Evolutionary conservation across 2,329 filamentous ascomycete genomes (phyloP), one percentile per base, ranked within the genome.

Genomic region (Aspergillus terreus): DNA sequence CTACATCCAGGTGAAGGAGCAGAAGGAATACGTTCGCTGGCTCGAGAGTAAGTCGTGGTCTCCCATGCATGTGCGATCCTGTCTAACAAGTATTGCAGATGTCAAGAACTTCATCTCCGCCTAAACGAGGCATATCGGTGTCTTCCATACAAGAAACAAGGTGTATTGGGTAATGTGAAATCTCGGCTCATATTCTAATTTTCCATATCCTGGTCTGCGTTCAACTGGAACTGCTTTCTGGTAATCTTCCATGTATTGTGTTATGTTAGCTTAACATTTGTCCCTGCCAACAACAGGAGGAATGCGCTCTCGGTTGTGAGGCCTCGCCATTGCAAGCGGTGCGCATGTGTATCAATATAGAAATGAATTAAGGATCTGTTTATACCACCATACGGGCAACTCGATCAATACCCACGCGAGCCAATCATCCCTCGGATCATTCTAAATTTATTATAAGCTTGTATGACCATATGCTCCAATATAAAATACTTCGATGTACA

Each of bases 1-100:
- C 72, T 99, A 96, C 77, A 92, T 97, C 67, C 91, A 97, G 70
- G 84, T 88, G 76, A 99, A 99, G 86, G 94, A 99, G 83, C 92
- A 97, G 83, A 88, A 85, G 76, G 94, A 99, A 81, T 99, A 99
- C 74, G 78, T 95, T 56, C 78, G 82, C 60, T 99, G 95, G 94
- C 78, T 99, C 72, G 82, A 85, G 72, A 84, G 81, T 82, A 72
- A 72, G 79, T 65, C 7, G 7, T 49, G 27, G 50, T 17, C 11
- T 27, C 14, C 9, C 3, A n/a, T 50, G 43, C 45, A 45, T 50
- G 11, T 44, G 19, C 17, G 0, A 32, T 32, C 1, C 15, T n/a
- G 36, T 21, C 42, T 58, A 60, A 58, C 61, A 46, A 3, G 4
- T 35, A 46, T 49, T 45, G 7, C 42, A 82, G 88, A 88, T 69